Evolutionary conservation across 1,284 basidiomycete species (phyloP), one percentile per base, ranked within the genome.

Genomic region (Fomitopsis pinicola): DNA sequence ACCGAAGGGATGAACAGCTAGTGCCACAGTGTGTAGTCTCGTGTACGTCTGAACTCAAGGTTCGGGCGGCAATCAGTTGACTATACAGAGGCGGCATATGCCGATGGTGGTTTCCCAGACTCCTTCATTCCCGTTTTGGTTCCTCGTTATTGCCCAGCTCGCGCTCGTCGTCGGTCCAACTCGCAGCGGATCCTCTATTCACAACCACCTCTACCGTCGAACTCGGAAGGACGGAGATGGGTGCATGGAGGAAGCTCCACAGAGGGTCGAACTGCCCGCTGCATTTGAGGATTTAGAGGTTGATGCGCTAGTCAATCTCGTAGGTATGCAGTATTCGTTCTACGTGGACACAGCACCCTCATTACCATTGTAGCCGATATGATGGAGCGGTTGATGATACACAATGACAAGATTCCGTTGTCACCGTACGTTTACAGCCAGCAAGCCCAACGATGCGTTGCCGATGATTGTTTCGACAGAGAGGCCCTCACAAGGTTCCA

Each of bases 361-460:
- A 28, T 28, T 28, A 4, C 60, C 57, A 55, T 60, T 69, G 53
- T 72, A 95, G 94, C 93, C 66, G 92, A 96, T 74, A 97, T 97
- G 95, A 86, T 97, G 68, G 86, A 94, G 72, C 88, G 94, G 65
- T 80, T 98, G 67, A 95, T 95, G 76, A 81, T 84, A 63, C 93
- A 96, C 83, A 98, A 98, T 79, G 95, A 98, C 80, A 86, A 86
- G 73, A 94, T 98, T 74, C 91, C 91, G 64, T 79, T 95, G 65
- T 83, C 86, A 59, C 87, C 91, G 86, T 93, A 78, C 68, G 89
- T 84, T 57, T 59, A 45, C 64, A 62, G 62, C 59, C 63, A 61
- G 65, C 57, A 48, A 52, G 46, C 63, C 63, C 28, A 61, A 66
- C 58, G 57, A 67, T 69, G 57, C 59, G 55, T 65, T 64, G 48